Percentiles rank a stretch among this genome's conserved stretches.
These are phyloP conservation scores for Globisporangium cylindrosporum DNA, from an alignment of 352 stramenopile species.

Conservation along the genomic window DNA sequence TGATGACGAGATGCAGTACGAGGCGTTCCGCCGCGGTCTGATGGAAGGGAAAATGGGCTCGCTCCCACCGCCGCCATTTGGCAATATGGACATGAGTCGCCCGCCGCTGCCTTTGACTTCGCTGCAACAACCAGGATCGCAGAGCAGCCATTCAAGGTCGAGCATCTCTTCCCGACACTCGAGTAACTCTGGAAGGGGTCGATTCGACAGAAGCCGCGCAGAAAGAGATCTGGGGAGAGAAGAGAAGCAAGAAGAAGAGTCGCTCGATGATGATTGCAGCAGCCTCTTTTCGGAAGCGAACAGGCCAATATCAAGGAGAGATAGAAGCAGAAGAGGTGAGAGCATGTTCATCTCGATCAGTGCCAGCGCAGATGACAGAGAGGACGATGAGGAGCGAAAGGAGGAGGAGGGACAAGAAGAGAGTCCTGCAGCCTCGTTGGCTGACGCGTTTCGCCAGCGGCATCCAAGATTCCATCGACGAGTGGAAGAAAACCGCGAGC, in stretches of 20 bases:
- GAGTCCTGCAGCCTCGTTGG: conserved; percentile 29
- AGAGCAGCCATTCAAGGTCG: conserved; percentile 10
- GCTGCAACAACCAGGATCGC: background rate
- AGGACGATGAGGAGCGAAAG: conserved; percentile 2
- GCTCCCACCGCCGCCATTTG: conserved; percentile 36
- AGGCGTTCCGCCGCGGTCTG: conserved; percentile 12
- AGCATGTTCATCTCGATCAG: conserved; percentile 9
- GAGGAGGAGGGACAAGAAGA: background rate
- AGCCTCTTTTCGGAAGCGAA: conserved; percentile 7
- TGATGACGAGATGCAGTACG: conserved; percentile 15
- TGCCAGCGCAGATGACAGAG: background rate
- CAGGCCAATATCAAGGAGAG: background rate
- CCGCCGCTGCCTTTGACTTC: conserved; percentile 13
- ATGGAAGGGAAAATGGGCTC: conserved; percentile 21
- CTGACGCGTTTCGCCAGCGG: conserved; percentile 55
- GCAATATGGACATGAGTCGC: conserved; percentile 42
- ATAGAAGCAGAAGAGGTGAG: background rate
- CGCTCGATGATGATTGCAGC: conserved; percentile 7
- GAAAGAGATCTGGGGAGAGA: conserved; percentile 13
- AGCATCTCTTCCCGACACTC: conserved; percentile 1
- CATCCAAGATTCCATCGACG: conserved; percentile 56
- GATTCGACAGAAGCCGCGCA: background rate
- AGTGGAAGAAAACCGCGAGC: conserved; percentile 22
- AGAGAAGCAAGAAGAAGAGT: conserved; percentile 26
- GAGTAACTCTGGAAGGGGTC: background rate